A percentile compares a stretch with the other conserved stretches of the same genome.
Conservation (phyloP, 106 monocot species). For the Dactylorhiza incarnata region DNA sequence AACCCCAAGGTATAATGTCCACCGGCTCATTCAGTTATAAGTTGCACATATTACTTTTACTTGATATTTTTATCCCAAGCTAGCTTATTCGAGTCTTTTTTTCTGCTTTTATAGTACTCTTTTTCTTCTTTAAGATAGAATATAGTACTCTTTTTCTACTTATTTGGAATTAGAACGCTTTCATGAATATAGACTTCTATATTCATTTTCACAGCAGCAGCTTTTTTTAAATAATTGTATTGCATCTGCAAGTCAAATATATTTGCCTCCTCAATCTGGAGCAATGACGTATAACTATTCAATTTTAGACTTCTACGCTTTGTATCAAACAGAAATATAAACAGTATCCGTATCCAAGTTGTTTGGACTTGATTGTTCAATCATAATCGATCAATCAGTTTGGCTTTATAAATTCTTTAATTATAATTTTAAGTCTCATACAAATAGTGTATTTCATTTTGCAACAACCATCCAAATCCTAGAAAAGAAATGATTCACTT, state of each 20-base stretch:
- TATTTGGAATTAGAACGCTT: not conserved
- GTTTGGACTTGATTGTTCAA: not conserved
- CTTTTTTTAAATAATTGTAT: not conserved
- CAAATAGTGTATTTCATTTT: not conserved
- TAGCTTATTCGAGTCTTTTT: no score
- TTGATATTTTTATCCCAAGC: no score
- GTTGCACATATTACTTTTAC: no score
- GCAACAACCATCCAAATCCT: not conserved
- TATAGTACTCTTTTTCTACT: not conserved
- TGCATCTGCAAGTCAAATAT: not conserved
- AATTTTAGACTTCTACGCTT: not conserved
- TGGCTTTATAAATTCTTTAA: not conserved
- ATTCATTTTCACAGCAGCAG: not conserved
- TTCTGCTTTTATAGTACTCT: no score
- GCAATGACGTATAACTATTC: not conserved
- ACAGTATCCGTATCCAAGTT: not conserved
- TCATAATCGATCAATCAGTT: not conserved
- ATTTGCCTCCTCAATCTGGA: not conserved
- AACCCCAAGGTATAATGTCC: no score
- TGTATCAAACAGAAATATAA: not conserved
- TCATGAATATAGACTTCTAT: not conserved
- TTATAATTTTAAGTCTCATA: not conserved
- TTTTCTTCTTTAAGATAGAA: no score
- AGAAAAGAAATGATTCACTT: not conserved
- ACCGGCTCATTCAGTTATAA: no score